Conservation (phyloP, 2,329 filamentous ascomycete genomes). For the Fusarium sarcochroum region DNA sequence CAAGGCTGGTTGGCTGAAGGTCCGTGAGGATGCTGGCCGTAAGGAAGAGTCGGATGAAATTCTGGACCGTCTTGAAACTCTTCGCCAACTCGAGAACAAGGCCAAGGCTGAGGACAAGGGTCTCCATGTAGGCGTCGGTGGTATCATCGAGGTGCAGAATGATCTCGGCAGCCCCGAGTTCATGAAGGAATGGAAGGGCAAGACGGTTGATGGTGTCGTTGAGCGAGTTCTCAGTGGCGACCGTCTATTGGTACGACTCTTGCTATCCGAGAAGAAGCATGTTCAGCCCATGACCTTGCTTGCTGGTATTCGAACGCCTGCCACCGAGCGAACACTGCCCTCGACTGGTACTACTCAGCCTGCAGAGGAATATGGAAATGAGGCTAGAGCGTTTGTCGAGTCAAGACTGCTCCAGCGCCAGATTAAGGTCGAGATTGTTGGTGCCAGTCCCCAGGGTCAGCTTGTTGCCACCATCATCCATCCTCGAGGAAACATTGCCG, state of each 20-base stretch:
- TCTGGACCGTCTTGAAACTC: conserved; percentile 78
- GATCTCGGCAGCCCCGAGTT: conserved; percentile 86
- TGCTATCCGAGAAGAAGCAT: conserved; percentile 87
- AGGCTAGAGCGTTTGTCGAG: conserved; percentile 91
- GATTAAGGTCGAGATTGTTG: conserved; percentile 85
- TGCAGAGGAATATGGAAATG: conserved; percentile 90
- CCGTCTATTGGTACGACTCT: conserved; percentile 85
- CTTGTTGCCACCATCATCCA: conserved; percentile 91
- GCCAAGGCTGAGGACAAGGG: conserved; percentile 86
- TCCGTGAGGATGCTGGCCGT: conserved; percentile 92
- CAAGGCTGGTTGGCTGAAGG: conserved; percentile 91
- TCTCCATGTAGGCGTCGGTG: conserved; percentile 78
- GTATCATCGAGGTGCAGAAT: conserved; percentile 82
- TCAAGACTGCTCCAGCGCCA: conserved; percentile 86
- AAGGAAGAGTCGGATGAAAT: conserved; percentile 89
- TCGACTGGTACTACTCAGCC: conserved; percentile 85
- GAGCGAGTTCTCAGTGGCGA: conserved; percentile 94
- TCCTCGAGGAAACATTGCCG: conserved; percentile 92
- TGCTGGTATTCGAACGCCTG: conserved; percentile 88
- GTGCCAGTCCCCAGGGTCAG: conserved; percentile 89
- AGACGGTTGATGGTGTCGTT: conserved; percentile 86
- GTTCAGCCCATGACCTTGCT: conserved; percentile 89
- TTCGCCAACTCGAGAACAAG: conserved; percentile 81
- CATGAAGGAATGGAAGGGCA: conserved; percentile 86
- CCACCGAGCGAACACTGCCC: conserved; percentile 87